Conservation (phyloP, 192 early-diverging fungal species). For the Globomyces pollinis-pini region DNA sequence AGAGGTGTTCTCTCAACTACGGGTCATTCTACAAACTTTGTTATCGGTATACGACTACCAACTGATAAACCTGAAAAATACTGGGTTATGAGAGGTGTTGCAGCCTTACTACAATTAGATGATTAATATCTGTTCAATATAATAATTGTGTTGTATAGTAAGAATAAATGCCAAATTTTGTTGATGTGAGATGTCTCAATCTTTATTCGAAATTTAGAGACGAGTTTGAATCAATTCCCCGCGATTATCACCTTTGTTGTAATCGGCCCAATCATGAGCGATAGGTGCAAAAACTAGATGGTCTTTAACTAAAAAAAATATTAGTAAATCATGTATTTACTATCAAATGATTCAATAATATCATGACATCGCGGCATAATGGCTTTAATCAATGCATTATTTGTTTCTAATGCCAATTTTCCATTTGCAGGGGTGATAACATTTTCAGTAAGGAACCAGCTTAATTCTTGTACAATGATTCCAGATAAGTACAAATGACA, state of each 20-base stretch:
- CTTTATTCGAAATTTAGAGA: slow-evolving; percentile 2
- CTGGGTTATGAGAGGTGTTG: slow-evolving; percentile 55
- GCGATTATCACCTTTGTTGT: slow-evolving; percentile 57
- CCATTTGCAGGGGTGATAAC: slow-evolving; percentile 43
- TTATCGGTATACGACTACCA: slow-evolving; percentile 48
- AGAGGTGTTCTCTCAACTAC: slow-evolving; percentile 54
- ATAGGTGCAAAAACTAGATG: slow-evolving; percentile 61
- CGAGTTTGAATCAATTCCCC: slow-evolving; percentile 32
- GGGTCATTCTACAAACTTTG: slow-evolving; percentile 60
- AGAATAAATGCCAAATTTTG: not conserved
- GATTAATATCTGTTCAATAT: slow-evolving; percentile 13
- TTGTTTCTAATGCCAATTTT: slow-evolving; percentile 28
- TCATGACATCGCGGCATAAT: slow-evolving; percentile 43
- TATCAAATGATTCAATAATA: slow-evolving; percentile 52
- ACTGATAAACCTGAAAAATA: slow-evolving; percentile 43
- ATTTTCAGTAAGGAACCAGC: slow-evolving; percentile 45
- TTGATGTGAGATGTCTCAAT: too few relatives aligned
- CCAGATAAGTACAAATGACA: slow-evolving; percentile 43
- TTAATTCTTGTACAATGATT: slow-evolving; percentile 44
- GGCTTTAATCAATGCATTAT: slow-evolving; percentile 40
- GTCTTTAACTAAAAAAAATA: not conserved
- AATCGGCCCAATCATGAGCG: slow-evolving; percentile 60
- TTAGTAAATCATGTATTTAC: slow-evolving; percentile 42
- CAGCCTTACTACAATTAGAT: slow-evolving; percentile 38
- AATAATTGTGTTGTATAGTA: not conserved